phyloP scores from a whole-genome alignment of 2,329 filamentous ascomycete genomes.

The Fusarium continuum region DNA sequence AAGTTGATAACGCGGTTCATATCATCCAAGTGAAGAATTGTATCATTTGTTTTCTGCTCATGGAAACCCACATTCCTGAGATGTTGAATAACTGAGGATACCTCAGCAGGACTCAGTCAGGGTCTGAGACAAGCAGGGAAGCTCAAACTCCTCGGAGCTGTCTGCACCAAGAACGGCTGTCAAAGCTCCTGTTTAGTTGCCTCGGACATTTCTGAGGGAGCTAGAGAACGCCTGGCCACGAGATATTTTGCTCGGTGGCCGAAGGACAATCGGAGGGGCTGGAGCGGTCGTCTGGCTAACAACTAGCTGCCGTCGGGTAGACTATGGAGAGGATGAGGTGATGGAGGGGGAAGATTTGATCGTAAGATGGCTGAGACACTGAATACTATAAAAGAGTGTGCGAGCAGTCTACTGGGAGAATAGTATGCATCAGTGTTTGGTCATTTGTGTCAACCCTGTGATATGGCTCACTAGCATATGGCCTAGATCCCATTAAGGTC shows the following conservation, averaged over 20 bases:
- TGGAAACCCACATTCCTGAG: constrained; percentile 11
- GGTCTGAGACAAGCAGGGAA: not conserved
- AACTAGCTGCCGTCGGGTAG: not conserved
- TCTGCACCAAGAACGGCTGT: not conserved
- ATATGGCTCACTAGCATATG: not conserved
- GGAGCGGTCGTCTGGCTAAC: constrained; percentile 3
- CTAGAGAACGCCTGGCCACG: not conserved
- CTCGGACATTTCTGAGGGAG: not conserved
- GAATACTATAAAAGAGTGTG: not conserved
- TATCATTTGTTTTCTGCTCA: not conserved
- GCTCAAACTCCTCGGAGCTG: not conserved
- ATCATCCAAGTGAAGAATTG: not conserved
- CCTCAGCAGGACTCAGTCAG: not conserved
- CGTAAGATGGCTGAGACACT: not conserved
- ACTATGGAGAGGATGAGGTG: not conserved
- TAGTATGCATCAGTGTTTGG: not conserved
- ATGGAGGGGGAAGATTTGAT: not conserved
- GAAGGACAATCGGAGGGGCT: not conserved
- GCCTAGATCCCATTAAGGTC: constrained; percentile 10
- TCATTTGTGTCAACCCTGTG: constrained; percentile 3
- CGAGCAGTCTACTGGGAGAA: not conserved
- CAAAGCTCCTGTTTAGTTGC: not conserved
- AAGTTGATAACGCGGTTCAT: not conserved
- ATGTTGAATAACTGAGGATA: not conserved
- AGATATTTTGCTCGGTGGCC: not conserved